A percentile compares a stretch with the other conserved stretches of the same genome.
Evolutionary conservation across 2,329 filamentous ascomycete species (phyloP).

Genomic region (Didymella glomerata): DNA sequence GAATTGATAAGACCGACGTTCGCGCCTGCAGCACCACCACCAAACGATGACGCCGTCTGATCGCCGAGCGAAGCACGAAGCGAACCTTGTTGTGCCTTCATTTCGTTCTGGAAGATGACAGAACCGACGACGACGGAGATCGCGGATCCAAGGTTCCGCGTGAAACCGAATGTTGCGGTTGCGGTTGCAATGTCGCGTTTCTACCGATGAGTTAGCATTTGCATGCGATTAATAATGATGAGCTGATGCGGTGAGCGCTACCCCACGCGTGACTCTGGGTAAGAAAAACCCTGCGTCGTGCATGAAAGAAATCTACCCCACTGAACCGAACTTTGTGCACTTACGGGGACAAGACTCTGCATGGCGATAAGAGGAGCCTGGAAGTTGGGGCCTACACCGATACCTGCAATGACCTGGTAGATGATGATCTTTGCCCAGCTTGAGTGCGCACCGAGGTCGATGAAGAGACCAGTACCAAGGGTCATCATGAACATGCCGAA

Average conservation of each 20-base stretch:
- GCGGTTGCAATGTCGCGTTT: slow-evolving; percentile 71
- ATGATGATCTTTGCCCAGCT: slow-evolving; percentile 53
- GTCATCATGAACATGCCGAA: slow-evolving; percentile 50
- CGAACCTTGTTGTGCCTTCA: slow-evolving; percentile 63
- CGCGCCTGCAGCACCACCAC: slow-evolving; percentile 68
- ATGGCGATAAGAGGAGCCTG: slow-evolving; percentile 73
- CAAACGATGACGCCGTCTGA: slow-evolving; percentile 61
- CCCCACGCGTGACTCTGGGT: not conserved
- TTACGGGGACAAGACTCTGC: slow-evolving; percentile 66
- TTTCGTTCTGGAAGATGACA: slow-evolving; percentile 81
- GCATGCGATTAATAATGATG: not conserved
- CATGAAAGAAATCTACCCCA: not conserved
- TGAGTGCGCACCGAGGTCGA: slow-evolving; percentile 44
- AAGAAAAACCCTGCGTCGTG: not conserved
- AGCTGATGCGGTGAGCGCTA: not conserved
- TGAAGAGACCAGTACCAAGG: slow-evolving; percentile 51
- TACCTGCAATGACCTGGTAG: slow-evolving; percentile 51
- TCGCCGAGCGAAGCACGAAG: slow-evolving; percentile 62
- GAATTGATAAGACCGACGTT: slow-evolving; percentile 66
- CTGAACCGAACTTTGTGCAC: slow-evolving; percentile 13
- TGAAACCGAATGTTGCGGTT: slow-evolving; percentile 72
- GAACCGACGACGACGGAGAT: slow-evolving; percentile 76
- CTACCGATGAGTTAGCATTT: slow-evolving; percentile 32
- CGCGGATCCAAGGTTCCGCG: slow-evolving; percentile 73
- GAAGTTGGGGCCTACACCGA: slow-evolving; percentile 70